Conservation (phyloP, 768 basidiomycete species). For the Suillus plorans region DNA sequence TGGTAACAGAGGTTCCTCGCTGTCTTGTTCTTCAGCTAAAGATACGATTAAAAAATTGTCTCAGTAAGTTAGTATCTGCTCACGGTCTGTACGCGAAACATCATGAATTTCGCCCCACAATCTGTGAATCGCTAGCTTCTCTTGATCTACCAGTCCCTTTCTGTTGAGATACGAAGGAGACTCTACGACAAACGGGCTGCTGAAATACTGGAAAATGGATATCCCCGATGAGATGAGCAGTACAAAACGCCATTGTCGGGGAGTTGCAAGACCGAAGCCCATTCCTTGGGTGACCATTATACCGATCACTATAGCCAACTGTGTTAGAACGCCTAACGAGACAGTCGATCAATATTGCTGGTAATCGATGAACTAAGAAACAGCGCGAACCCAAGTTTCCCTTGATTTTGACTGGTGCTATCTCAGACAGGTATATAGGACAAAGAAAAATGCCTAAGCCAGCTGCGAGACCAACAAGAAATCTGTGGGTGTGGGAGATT, state of each 20-base stretch:
- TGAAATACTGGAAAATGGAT: conserved; percentile 56
- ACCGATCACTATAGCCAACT: conserved; percentile 80
- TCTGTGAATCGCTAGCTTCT: conserved; percentile 41
- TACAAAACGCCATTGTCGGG: conserved; percentile 68
- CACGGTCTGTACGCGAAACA: conserved; percentile 26
- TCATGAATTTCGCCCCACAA: conserved; percentile 52
- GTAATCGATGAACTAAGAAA: neutral
- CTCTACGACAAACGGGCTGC: conserved; percentile 58
- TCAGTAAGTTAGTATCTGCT: conserved; percentile 5
- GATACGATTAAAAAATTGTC: neutral
- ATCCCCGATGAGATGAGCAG: conserved; percentile 59
- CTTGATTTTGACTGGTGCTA: conserved; percentile 74
- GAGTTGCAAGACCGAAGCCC: conserved; percentile 70
- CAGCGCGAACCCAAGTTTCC: conserved; percentile 64
- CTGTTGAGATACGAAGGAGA: conserved; percentile 68
- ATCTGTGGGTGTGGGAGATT: conserved; percentile 34
- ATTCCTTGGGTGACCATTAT: conserved; percentile 84
- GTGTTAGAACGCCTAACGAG: conserved; percentile 69
- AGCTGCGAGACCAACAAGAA: conserved; percentile 67
- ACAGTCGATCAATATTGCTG: neutral
- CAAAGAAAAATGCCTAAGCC: conserved; percentile 77
- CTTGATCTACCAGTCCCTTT: conserved; percentile 49
- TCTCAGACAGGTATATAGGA: conserved; percentile 84
- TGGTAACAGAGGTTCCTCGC: conserved; percentile 28
- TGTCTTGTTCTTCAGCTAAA: conserved; percentile 25